Evolutionary conservation across 179 eudicot species (phyloP), one percentile per base, ranked within the genome.

Genomic region (Sideroxylon spinosum): DNA sequence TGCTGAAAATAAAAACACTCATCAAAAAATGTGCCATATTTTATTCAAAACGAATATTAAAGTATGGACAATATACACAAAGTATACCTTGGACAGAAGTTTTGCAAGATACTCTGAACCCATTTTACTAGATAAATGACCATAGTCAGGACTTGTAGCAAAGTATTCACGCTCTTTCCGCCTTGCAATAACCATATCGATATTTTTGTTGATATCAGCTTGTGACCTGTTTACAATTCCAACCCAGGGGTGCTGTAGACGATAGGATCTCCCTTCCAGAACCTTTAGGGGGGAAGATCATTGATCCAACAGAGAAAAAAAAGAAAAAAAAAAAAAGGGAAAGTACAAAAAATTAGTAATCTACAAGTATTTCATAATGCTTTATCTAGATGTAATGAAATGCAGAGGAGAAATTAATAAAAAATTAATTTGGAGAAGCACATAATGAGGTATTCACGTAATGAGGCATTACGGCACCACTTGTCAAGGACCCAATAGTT

Each of bases 71-170:
- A 22, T 49, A 11, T 2, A 25, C 44, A 70, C 16, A 55, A 73
- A 6, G 44, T 81, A 53, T 79, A 94, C 98, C 95, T 70, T 84
- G 13, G 98, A 94, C 44, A 94, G 95, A 76, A 94, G 91, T 80
- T 94, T 91, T 59, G 97, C 98, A 23, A 94, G 97, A 85, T 94
- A 93, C 79, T 93, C 98, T 53, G 98, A 94, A 60, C 98, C 98
- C 98, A 93, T 93, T 87, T 85, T 90, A 85, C 86, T 91, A 13
- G 90, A 83, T 63, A 94, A 75, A 84, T 94, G 97, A 49, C 90
- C 87, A 84, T 94, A 94, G 76, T 94, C 98, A 7, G 98, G 90
- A 76, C 97, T 94, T 9, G 97, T 82, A 65, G 90, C 91, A 76
- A 94, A 94, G 78, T 93, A 94, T 81, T 94, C 98, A 6, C 86